These are phyloP conservation scores for Aureobasidium sp. DNA, from an alignment of 2,329 filamentous ascomycete genomes.

Conservation along the genomic window DNA sequence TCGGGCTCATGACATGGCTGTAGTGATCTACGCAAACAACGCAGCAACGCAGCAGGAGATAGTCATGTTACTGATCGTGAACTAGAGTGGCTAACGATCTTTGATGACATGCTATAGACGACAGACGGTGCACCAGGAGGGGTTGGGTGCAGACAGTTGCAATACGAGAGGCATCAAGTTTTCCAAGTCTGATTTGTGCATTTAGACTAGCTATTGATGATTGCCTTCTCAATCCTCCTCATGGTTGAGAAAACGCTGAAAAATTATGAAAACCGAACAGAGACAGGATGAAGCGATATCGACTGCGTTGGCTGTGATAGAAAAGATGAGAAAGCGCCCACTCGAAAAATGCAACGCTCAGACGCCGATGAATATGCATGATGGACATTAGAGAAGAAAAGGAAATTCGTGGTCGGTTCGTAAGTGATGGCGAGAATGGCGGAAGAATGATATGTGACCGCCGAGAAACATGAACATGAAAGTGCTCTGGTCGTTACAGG, in stretches of 20 bases:
- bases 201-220: not conserved
- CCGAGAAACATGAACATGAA: conserved; percentile 4
- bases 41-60: not conserved
- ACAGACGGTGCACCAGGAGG: not conserved
- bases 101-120: not conserved
- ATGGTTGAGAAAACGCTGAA: not conserved
- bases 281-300: not conserved
- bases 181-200: not conserved
- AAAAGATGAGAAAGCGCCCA: not conserved
- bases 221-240: not conserved
- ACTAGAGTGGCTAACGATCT: not conserved
- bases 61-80: not conserved
- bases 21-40: not conserved
- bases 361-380: conserved; percentile 10
- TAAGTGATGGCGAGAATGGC: not conserved
- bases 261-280: not conserved
- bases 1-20: not conserved
- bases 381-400: conserved; percentile 8
- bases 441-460: not conserved
- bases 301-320: not conserved
- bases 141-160: not conserved
- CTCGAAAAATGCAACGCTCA: conserved; percentile 1
- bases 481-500: not conserved
- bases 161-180: not conserved
- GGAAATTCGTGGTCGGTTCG: conserved; percentile 7